Evolutionary conservation across 2,329 filamentous ascomycete genomes (phyloP), one percentile per base, ranked within the genome.

Genomic region (Aspergillus ruber): DNA sequence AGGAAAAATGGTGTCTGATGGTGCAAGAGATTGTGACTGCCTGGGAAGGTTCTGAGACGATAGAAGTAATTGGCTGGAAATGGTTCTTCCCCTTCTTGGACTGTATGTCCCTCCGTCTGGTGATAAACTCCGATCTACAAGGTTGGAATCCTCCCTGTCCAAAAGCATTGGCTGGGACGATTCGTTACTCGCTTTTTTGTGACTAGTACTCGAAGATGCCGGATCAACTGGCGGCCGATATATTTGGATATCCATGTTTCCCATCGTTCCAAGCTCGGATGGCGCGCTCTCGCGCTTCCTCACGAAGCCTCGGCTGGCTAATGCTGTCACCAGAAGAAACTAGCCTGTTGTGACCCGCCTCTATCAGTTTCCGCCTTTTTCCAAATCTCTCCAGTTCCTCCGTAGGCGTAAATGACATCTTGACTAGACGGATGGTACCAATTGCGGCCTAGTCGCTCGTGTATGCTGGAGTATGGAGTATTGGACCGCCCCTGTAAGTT

Each of bases 91-190:
- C 12, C 20, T 35, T 3, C n/a, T 39, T 44, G 17, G 17, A 8
- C 35, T 18, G 43, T 25, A 23, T 45, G 41, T 45, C 43, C 43
- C 27, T 27, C 25, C 25, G 3, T 27, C 8, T 27, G 15, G 47
- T 45, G 23, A 44, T 13, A 8, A 29, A 38, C 40, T 41, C 27
- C 49, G 40, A 7, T 29, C 44, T n/a, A 13, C 12, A 20, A 7
- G 13, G 15, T 12, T 4, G 17, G 50, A 45, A 18, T 51, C 52
- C 18, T 64, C 61, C 12, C 49, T 43, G 42, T 63, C 61, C 23
- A 68, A 52, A 23, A 67, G 58, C 63, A 69, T 71, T 10, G 65
- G 57, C 42, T 67, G 64, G 2, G 62, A 64, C 4, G 62, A 64
- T 8, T 46, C 42, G 35, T 56, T 56, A 29, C 47, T 53, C 6